These are phyloP conservation scores for Trapa incisa DNA, from an alignment of 345 rosid genomes.

Conservation along the genomic window DNA sequence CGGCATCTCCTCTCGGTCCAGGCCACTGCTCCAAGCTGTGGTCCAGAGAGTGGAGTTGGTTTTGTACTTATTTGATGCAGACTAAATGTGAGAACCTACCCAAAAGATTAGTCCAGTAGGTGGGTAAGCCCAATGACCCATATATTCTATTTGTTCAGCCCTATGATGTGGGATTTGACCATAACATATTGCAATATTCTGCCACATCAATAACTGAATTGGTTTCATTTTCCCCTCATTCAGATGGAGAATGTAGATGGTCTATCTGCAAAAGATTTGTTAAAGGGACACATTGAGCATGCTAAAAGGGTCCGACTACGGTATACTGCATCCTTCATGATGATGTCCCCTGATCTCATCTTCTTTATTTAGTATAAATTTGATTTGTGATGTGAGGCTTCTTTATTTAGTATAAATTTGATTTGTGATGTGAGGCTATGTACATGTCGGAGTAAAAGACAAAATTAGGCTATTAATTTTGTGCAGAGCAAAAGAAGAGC, in stretches of 20 bases:
- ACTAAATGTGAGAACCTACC: no score
- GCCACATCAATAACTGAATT: not conserved
- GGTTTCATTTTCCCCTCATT: not conserved
- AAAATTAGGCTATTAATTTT: not conserved
- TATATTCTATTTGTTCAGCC: no score
- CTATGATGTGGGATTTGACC: no score
- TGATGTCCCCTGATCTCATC: not conserved
- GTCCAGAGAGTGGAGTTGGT: no score
- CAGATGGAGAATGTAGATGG: slow-evolving; percentile 37
- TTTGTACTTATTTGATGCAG: no score
- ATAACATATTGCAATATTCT: not conserved
- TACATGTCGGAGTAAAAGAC: not conserved
- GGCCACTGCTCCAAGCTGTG: no score
- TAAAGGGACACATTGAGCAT: slow-evolving; percentile 48
- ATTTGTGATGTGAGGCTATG: no score
- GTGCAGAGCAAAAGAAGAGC: slow-evolving; percentile 55
- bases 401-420: not conserved
- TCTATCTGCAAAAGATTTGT: slow-evolving; percentile 50
- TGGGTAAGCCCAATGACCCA: no score
- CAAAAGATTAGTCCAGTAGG: no score
- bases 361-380: not conserved
- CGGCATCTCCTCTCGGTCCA: no score
- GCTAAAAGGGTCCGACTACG: slow-evolving; percentile 68
- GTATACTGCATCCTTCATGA: slow-evolving; percentile 25
- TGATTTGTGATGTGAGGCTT: no score